Evolutionary conservation across 108 stramenopile species (phyloP), one percentile per base, ranked within the genome.

Genomic region (Skeletonema grethae): DNA sequence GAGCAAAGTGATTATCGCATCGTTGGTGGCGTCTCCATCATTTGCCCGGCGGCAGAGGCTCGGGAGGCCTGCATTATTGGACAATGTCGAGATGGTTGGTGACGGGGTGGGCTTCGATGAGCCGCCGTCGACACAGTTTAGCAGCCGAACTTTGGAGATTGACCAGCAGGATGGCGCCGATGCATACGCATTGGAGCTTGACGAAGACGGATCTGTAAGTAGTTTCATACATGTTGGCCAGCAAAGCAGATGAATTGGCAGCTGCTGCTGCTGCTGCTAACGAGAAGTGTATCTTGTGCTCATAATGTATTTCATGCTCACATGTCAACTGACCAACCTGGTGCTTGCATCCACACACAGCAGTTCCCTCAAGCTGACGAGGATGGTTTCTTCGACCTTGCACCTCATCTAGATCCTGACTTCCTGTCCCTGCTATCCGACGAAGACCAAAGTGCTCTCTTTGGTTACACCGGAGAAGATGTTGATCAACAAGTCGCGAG

Each of bases 41-140:
- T 53, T 53, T 53, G 50, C 50, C 22, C 50, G 18, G 46, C 46
- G 8, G 50, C 50, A 53, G 22, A 7, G 50, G 50, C 50, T 53
- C 50, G 50, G 50, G 9, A 8, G 50, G 22, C 50, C 46, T 16
- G 46, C 11, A 20, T 48, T 48, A 0, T 5, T 48, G 11, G 16
- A 18, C 7, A 18, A 53, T 53, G 50, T 53, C 22, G 50, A 53
- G 7, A 53, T 53, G 7, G 22, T 53, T 22, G 22, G 50, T 53
- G 22, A 53, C 0, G 50, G 50, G 50, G 22, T 5, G 22, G 50
- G 5, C 50, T 22, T 53, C 22, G 22, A 53, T 48, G 46, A 48
- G 16, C 36, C 10, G 36, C 36, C n/a, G 3, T 43, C 15, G 41
- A 43, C 41, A 43, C 18, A n/a, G 4, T 20, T 53, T 5, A 8